Percentiles rank a stretch among this genome's conserved stretches.
These are phyloP conservation scores for Cercospora zeae-maydis DNA, from an alignment of 2,329 filamentous ascomycete genomes.

Conservation along the genomic window DNA sequence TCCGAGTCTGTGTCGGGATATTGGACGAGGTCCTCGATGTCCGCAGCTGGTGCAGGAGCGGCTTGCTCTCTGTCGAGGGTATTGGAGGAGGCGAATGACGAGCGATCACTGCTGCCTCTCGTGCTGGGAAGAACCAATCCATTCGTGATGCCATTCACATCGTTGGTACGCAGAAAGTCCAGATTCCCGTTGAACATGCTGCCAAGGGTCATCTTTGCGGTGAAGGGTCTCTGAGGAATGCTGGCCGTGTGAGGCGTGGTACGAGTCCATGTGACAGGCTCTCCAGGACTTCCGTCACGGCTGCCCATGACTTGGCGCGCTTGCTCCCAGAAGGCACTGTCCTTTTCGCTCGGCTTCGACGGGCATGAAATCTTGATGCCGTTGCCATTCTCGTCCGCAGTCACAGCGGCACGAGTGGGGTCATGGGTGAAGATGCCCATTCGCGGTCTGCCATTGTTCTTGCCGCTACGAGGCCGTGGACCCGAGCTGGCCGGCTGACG, in stretches of 20 bases:
- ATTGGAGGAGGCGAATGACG: conserved; percentile 53
- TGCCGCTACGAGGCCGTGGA: neutral
- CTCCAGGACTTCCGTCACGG: conserved; percentile 33
- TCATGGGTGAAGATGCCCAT: conserved; percentile 24
- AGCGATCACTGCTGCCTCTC: conserved; percentile 34
- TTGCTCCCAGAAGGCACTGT: conserved; percentile 33
- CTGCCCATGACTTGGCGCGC: conserved; percentile 27
- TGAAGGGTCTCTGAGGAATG: conserved; percentile 31
- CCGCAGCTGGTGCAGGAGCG: conserved; percentile 20
- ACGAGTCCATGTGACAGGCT: conserved; percentile 25
- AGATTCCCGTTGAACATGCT: conserved; percentile 37
- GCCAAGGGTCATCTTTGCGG: conserved; percentile 34
- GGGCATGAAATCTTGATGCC: conserved; percentile 25
- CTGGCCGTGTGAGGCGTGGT: conserved; percentile 21
- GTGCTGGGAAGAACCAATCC: conserved; percentile 39
- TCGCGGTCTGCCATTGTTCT: conserved; percentile 11
- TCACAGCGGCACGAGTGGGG: conserved; percentile 23
- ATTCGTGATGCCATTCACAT: conserved; percentile 52
- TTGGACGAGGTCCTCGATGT: conserved; percentile 32
- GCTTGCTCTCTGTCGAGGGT: conserved; percentile 18
- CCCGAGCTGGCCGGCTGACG: conserved; percentile 4
- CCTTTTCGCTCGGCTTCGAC: conserved; percentile 20
- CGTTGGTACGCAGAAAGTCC: conserved; percentile 69
- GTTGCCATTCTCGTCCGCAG: conserved; percentile 21
- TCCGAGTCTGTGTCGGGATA: conserved; percentile 29